Evolutionary conservation across 2,329 filamentous ascomycete species (phyloP).

Genomic region (Chalaropsis thielavioides): DNA sequence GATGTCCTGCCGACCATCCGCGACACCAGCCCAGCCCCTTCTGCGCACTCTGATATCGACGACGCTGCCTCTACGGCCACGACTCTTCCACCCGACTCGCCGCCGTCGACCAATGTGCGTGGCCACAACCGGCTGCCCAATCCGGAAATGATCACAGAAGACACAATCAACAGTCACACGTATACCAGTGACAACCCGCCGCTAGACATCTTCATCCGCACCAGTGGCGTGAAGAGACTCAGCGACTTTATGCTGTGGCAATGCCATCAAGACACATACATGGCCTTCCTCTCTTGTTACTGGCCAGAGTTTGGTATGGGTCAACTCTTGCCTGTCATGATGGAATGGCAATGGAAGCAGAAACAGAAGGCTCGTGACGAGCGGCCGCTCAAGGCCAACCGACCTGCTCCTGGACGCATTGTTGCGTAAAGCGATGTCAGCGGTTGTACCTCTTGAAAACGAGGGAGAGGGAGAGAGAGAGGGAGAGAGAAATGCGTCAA

Average conservation of each 20-base stretch:
- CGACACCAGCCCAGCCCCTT: slow-evolving; percentile 34
- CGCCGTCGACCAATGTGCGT: slow-evolving; percentile 25
- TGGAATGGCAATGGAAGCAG: slow-evolving; percentile 70
- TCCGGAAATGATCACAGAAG: slow-evolving; percentile 71
- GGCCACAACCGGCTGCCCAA: slow-evolving; percentile 39
- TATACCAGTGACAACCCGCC: slow-evolving; percentile 79
- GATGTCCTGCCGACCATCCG: slow-evolving; percentile 37
- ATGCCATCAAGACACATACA: slow-evolving; percentile 79
- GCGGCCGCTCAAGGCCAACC: slow-evolving; percentile 26
- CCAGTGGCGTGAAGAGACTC: slow-evolving; percentile 79
- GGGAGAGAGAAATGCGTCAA: neutral
- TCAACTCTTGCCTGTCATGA: slow-evolving; percentile 78
- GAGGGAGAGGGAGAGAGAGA: neutral
- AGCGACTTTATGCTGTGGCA: slow-evolving; percentile 99
- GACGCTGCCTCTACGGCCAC: slow-evolving; percentile 46
- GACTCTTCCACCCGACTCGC: slow-evolving; percentile 41
- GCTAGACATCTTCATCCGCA: slow-evolving; percentile 78
- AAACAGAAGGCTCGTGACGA: slow-evolving; percentile 42
- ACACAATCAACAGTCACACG: slow-evolving; percentile 72
- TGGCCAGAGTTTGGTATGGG: slow-evolving; percentile 96
- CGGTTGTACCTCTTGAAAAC: neutral
- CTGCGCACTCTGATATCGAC: slow-evolving; percentile 33
- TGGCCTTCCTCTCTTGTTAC: slow-evolving; percentile 80
- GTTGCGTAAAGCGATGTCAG: slow-evolving; percentile 3
- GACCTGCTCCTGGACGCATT: slow-evolving; percentile 17